phyloP scores from a whole-genome alignment of 2,329 filamentous ascomycete genomes.

The Penicillium frequentans region DNA sequence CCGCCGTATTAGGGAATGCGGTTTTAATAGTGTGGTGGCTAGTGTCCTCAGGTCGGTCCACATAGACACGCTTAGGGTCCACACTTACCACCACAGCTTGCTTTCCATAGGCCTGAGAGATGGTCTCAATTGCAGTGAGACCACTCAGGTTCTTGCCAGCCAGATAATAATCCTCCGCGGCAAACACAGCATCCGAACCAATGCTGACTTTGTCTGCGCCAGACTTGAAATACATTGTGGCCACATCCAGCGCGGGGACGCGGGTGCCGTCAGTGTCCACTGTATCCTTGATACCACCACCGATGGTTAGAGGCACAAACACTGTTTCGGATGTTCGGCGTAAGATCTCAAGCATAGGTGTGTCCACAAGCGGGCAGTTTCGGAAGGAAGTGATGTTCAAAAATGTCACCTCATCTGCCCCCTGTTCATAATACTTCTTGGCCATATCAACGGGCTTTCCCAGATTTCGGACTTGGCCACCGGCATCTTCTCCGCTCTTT shows the following conservation, averaged over 20 bases:
- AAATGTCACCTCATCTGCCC: conserved; percentile 95
- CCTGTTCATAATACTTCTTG: conserved; percentile 89
- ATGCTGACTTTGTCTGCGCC: conserved; percentile 98
- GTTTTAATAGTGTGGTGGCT: conserved; percentile 76
- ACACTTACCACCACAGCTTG: conserved; percentile 96
- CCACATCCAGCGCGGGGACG: conserved; percentile 88
- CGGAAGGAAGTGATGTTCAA: conserved; percentile 98
- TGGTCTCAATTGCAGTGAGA: conserved; percentile 90
- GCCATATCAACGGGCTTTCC: conserved; percentile 98
- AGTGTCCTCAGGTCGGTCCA: conserved; percentile 66
- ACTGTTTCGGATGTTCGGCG: conserved; percentile 83
- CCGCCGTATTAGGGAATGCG: conserved; percentile 66
- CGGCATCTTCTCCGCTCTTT: conserved; percentile 62
- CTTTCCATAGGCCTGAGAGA: conserved; percentile 88
- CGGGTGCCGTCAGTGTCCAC: conserved; percentile 82
- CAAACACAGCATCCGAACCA: conserved; percentile 88
- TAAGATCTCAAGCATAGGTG: conserved; percentile 94
- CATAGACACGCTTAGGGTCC: conserved; percentile 89
- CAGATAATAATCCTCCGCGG: conserved; percentile 86
- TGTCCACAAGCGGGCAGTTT: conserved; percentile 86
- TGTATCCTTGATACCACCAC: conserved; percentile 91
- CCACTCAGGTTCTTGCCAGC: conserved; percentile 69
- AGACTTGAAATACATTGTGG: conserved; percentile 94
- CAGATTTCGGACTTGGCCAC: conserved; percentile 76
- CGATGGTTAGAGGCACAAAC: conserved; percentile 93